These are phyloP conservation scores for Candida tallmaniae DNA, from an alignment of 805 yeast genomes.

Conservation along the genomic window DNA sequence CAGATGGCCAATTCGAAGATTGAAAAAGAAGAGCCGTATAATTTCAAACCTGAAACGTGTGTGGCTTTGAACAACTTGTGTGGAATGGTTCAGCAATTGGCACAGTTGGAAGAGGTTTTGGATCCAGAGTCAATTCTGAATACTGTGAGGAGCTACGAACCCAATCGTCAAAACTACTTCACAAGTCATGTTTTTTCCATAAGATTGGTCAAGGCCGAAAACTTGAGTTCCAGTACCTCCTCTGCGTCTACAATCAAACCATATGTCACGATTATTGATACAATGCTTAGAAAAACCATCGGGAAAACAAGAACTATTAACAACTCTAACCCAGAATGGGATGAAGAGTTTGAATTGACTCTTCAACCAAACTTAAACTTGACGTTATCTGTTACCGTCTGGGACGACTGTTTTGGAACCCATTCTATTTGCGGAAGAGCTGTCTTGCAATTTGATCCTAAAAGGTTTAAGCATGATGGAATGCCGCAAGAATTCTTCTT, in stretches of 20 bases:
- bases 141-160: slow-evolving; percentile 32
- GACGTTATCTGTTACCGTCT: slow-evolving; percentile 56
- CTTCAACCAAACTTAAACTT: slow-evolving; percentile 37
- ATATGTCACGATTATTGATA: slow-evolving; percentile 60
- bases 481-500: slow-evolving; percentile 55
- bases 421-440: slow-evolving; percentile 68
- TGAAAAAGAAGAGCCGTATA: slow-evolving; percentile 44
- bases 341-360: slow-evolving; percentile 71
- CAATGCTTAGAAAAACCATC: slow-evolving; percentile 47
- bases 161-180: slow-evolving; percentile 24
- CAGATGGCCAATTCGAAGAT: slow-evolving; percentile 31
- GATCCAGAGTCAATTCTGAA: slow-evolving; percentile 55
- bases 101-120: slow-evolving; percentile 50
- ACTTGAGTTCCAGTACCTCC: slow-evolving; percentile 28
- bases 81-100: slow-evolving; percentile 44
- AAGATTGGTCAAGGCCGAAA: slow-evolving; percentile 59
- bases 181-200: slow-evolving; percentile 59
- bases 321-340: slow-evolving; percentile 74
- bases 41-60: slow-evolving; percentile 60
- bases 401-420: slow-evolving; percentile 59
- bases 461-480: slow-evolving; percentile 61
- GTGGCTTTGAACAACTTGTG: slow-evolving; percentile 70
- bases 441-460: slow-evolving; percentile 55
- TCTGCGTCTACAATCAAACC: slow-evolving; percentile 44
- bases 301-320: slow-evolving; percentile 67